Percentiles rank a stretch among this genome's conserved stretches.
These are phyloP conservation scores for Yamadazyma jaroonii DNA, from an alignment of 1,139 yeast species.

Conservation along the genomic window DNA sequence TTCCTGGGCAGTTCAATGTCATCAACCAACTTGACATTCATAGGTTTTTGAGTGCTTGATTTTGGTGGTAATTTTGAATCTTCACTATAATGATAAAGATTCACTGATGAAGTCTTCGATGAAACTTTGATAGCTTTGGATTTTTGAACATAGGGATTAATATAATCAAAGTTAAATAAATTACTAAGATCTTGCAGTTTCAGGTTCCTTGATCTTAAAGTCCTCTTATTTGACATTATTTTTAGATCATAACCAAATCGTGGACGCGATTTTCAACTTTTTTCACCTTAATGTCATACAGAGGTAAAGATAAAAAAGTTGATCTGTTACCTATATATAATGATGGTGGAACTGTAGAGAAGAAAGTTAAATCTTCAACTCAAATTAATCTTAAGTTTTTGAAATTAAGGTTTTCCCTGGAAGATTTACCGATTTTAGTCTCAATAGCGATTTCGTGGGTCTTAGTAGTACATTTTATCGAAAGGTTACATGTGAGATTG, in stretches of 20 bases:
- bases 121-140: constrained; percentile 19
- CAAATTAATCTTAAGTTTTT: too few species aligned
- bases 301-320: constrained; percentile 13
- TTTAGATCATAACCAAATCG: constrained; percentile 2
- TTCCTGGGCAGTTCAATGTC: constrained; percentile 18
- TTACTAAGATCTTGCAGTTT: constrained; percentile 5
- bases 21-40: background rate
- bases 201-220: constrained; percentile 21
- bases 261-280: background rate
- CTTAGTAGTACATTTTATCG: constrained; percentile 53
- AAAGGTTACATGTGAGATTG: constrained; percentile 51
- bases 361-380: background rate
- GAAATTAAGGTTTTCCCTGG: background rate
- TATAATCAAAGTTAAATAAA: constrained; percentile 31
- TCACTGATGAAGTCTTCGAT: background rate
- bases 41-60: constrained; percentile 1
- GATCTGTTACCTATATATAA: constrained; percentile 9
- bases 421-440: constrained; percentile 3
- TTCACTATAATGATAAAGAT: constrained; percentile 7
- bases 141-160: constrained; percentile 24
- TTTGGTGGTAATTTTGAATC: constrained; percentile 3
- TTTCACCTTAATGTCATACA: constrained; percentile 11
- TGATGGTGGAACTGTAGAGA: constrained; percentile 3
- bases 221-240: constrained; percentile 11
- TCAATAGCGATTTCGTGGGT: constrained; percentile 36